phyloP scores from a whole-genome alignment of 768 basidiomycete genomes.

The Candolleomyces efflorescens region DNA sequence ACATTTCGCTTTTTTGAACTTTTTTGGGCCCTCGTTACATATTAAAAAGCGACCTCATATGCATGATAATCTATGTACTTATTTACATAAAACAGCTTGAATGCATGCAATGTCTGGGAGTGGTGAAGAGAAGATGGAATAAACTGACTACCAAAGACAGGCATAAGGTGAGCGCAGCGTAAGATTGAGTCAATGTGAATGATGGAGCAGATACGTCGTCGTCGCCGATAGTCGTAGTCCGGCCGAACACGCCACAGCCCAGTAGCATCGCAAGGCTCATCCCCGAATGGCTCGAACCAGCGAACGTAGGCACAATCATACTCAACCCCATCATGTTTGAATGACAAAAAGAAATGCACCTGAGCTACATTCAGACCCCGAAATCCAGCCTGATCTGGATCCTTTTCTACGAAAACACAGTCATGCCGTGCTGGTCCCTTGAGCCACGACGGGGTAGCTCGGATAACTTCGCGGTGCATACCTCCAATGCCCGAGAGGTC shows the following conservation, averaged over 20 bases:
- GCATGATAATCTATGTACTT: slow-evolving; percentile 15
- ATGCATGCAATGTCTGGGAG: slow-evolving; percentile 2
- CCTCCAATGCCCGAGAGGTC: slow-evolving; percentile 15
- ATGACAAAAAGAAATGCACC: slow-evolving; percentile 23
- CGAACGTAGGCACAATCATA: slow-evolving; percentile 28
- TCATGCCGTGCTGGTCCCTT: slow-evolving; percentile 15
- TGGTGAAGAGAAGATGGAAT: neutral
- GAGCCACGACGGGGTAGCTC: slow-evolving; percentile 18
- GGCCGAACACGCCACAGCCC: slow-evolving; percentile 18
- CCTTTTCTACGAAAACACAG: slow-evolving; percentile 16
- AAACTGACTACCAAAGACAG: neutral
- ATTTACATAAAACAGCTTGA: slow-evolving; percentile 12
- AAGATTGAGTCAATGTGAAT: slow-evolving; percentile 12
- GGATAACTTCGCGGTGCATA: slow-evolving; percentile 18
- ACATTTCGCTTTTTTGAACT: no score
- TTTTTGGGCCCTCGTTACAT: no score
- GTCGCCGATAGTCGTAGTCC: neutral
- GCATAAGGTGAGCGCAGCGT: slow-evolving; percentile 10
- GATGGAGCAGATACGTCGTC: neutral
- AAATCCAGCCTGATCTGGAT: slow-evolving; percentile 12
- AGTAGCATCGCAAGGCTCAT: slow-evolving; percentile 18
- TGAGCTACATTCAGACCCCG: slow-evolving; percentile 20
- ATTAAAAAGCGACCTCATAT: slow-evolving; percentile 6
- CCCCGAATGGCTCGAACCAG: slow-evolving; percentile 19
- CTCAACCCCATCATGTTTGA: slow-evolving; percentile 1